Evolutionary conservation across 2,329 filamentous ascomycete genomes (phyloP).

Genomic region (Trichoderma pleuroti): DNA sequence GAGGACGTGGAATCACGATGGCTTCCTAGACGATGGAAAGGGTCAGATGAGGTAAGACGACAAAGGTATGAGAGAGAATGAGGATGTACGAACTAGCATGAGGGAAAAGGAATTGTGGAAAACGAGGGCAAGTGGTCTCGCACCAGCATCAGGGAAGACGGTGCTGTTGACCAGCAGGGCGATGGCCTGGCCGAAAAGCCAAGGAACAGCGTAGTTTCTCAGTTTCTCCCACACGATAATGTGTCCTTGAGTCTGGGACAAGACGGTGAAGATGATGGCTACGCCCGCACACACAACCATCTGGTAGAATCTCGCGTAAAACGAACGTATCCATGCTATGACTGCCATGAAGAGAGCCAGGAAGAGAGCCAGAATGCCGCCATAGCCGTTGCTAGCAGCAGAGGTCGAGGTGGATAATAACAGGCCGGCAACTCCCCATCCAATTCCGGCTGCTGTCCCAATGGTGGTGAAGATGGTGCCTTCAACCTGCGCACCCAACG

Average conservation of each 20-base stretch:
- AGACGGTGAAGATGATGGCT: conserved; percentile 50
- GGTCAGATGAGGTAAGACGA: background rate
- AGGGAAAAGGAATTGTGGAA: conserved; percentile 46
- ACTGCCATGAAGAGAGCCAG: conserved; percentile 50
- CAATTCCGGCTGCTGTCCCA: conserved; percentile 52
- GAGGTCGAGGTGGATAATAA: conserved; percentile 51
- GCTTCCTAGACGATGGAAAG: conserved; percentile 27
- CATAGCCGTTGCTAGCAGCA: conserved; percentile 46
- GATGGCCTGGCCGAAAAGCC: conserved; percentile 53
- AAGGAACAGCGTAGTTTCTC: conserved; percentile 52
- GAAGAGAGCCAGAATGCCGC: conserved; percentile 54
- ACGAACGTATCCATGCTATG: conserved; percentile 52
- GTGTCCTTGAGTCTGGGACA: conserved; percentile 45
- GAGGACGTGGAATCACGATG: conserved; percentile 31
- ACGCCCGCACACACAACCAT: conserved; percentile 53
- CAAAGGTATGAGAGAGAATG: too few relatives aligned
- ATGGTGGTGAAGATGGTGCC: conserved; percentile 51
- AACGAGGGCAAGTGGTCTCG: conserved; percentile 47
- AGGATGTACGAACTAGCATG: conserved; percentile 39
- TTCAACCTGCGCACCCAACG: conserved; percentile 55
- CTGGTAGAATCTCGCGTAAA: conserved; percentile 55
- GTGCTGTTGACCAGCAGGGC: conserved; percentile 46
- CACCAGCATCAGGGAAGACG: conserved; percentile 54
- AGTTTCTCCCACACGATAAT: conserved; percentile 49
- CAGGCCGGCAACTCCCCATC: conserved; percentile 53